Base-by-base conservation (phyloP, 2,329 filamentous ascomycete genomes). In the Stagonosporopsis cucurbitacearum region DNA sequence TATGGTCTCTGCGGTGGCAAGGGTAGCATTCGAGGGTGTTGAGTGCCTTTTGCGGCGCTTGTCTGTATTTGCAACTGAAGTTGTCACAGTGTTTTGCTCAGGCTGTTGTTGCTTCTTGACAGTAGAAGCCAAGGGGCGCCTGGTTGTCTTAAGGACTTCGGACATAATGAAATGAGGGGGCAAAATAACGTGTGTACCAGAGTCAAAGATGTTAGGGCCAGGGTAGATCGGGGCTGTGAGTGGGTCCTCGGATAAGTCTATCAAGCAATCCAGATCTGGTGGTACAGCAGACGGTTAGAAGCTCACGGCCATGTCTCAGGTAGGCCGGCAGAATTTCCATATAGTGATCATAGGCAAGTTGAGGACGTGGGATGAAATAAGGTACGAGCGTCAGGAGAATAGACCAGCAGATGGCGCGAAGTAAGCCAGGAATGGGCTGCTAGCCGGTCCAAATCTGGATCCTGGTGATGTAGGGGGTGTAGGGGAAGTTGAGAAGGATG, bases 391-490 rank as follows among this genome's bases (percentile, higher is more conserved):
- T 63, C 63, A 66, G 66, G 69, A 54, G 63, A 57, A 65, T 49
- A 55, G 64, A 58, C 54, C 57, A 61, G 57, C 58, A 59, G 57
- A 30, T 62, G 63, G 64, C 67, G 56, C 60, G 63, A 63, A 58
- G 52, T 54, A 57, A 59, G 57, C 68, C 67, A 54, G 42, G 67
- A 62, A 58, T 59, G 69, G 71, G 58, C 62, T 42, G 41, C 67
- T 42, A 49, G 62, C 69, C 63, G 72, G 65, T 66, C 70, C 71
- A 74, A 75, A 70, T 67, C 61, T 64, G 62, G 70, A 60, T 59
- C 66, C 65, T 65, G 64, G 66, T 58, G 61, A 68, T 62, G 64
- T 63, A 66, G 65, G 63, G 61, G 28, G 4, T 12, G 4, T 32
- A n/a, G 12, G n/a, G 13, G 12, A 12, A 11, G 67, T 66, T 57